These are phyloP conservation scores for Chenopodium album DNA, from an alignment of 148 eudicot genomes.

Conservation along the genomic window DNA sequence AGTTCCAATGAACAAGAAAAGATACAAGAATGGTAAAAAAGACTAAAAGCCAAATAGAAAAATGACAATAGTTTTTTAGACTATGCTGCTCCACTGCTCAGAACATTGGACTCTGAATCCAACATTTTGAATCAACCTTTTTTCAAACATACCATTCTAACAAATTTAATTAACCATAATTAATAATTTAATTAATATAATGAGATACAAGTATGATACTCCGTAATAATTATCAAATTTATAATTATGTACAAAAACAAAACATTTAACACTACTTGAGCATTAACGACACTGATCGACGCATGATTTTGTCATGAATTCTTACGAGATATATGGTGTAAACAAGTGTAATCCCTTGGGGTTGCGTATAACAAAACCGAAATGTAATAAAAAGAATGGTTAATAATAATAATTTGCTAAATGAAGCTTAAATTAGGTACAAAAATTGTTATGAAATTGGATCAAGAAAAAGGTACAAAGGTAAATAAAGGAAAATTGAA, in stretches of 20 bases:
- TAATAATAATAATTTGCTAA: not conserved
- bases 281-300: too few relatives aligned
- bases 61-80: constrained; percentile 24
- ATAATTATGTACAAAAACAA: too few relatives aligned
- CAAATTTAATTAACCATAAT: not conserved
- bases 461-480: not conserved
- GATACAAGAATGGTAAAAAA: constrained; percentile 28
- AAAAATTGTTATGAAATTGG: not conserved
- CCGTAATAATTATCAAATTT: too few relatives aligned
- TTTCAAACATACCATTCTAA: not conserved
- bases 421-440: not conserved
- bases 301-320: too few relatives aligned
- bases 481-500: not conserved
- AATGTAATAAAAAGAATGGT: not conserved
- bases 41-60: constrained; percentile 26
- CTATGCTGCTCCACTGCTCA: constrained; percentile 16
- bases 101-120: not conserved
- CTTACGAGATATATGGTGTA: too few relatives aligned
- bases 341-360: too few relatives aligned
- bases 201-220: too few relatives aligned
- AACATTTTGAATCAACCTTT: not conserved
- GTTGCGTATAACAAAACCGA: too few relatives aligned
- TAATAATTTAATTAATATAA: not conserved
- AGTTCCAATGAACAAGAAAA: constrained; percentile 34
- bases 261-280: too few relatives aligned